phyloP scores from a whole-genome alignment of 768 basidiomycete species.

The Panaeolus cyanescens region DNA sequence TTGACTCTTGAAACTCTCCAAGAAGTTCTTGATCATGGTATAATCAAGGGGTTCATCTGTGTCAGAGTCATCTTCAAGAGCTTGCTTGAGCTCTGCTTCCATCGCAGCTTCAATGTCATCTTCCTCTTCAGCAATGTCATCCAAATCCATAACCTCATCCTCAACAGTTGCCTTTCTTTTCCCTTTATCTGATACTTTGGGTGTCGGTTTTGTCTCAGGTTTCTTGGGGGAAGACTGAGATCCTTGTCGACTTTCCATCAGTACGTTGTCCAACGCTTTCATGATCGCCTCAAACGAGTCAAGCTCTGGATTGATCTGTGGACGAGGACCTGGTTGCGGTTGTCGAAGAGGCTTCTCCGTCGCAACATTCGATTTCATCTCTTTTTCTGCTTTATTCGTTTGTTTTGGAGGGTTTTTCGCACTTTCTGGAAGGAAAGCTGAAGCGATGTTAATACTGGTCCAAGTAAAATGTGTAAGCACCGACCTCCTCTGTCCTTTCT shows the following conservation, averaged over 20 bases:
- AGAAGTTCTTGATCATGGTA: conserved; percentile 92
- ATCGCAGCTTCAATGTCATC: conserved; percentile 80
- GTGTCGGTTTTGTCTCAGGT: conserved; percentile 1
- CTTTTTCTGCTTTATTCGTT: conserved; percentile 1
- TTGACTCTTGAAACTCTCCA: conserved; percentile 96
- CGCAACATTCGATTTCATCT: background rate
- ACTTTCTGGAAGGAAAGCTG: conserved; percentile 64
- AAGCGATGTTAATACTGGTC: conserved; percentile 4
- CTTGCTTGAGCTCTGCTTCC: conserved; percentile 80
- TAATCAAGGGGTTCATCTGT: conserved; percentile 69
- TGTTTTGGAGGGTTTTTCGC: conserved; percentile 22
- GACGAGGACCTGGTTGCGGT: conserved; percentile 33
- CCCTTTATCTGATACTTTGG: conserved; percentile 31
- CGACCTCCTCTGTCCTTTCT: conserved; percentile 80
- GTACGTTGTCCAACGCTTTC: conserved; percentile 91
- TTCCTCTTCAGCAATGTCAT: conserved; percentile 48
- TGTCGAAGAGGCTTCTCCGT: conserved; percentile 17
- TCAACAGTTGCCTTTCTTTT: conserved; percentile 45
- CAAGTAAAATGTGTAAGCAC: conserved; percentile 23
- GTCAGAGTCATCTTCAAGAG: conserved; percentile 64
- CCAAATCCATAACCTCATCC: conserved; percentile 20
- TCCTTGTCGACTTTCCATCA: conserved; percentile 42
- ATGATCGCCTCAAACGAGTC: conserved; percentile 96
- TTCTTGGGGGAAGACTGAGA: conserved; percentile 24
- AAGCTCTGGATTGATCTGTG: conserved; percentile 65